Base-by-base conservation (phyloP, 2,329 filamentous ascomycete species). In the Ceratocystis cubensis region DNA sequence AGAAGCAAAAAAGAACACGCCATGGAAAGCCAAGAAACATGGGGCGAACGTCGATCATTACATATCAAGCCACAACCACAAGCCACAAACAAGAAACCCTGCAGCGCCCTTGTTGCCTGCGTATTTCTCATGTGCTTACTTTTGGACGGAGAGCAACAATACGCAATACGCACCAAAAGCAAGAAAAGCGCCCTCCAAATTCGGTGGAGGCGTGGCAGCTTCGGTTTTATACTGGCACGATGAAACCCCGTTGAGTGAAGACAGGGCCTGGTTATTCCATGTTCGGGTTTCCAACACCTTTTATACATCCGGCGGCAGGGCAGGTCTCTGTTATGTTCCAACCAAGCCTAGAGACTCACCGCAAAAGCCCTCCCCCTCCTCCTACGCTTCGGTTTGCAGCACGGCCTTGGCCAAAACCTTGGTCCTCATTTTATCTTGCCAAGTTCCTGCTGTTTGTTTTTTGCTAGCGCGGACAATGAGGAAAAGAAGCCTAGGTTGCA, bases 1-100 rank as follows among this genome's bases (percentile, higher is more conserved):
- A 57, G 53, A 57, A 57, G 53, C 53, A 30, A 30, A 57, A 57
- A 57, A 57, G 53, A 57, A 57, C 53, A 57, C 53, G 53, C 53
- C 53, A 57, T 57, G 20, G 53, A 57, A 57, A 57, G 53, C 53
- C 53, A 57, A 30, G 53, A 30, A 30, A 57, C 53, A 57, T 57
- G 53, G 53, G 33, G 22, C 25, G 7, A 57, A 57, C 30, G 53
- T 57, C 25, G 53, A 57, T 57, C 53, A 57, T 57, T 28, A 57
- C 50, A 57, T 57, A 22, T 57, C 22, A 57, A 57, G 53, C 53
- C 53, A 57, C 25, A 22, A n/a, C 30, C 30, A 33, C 10, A 57
- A 57, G 53, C 53, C 53, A 57, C 25, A 22, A n/a, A n/a, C 17
- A 57, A 15, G 10, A 15, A 33, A 30, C 53, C 53, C 5, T 57